phyloP scores from a whole-genome alignment of 371 early-diverging fungal genomes.

The Apophysomyces ossiformis region DNA sequence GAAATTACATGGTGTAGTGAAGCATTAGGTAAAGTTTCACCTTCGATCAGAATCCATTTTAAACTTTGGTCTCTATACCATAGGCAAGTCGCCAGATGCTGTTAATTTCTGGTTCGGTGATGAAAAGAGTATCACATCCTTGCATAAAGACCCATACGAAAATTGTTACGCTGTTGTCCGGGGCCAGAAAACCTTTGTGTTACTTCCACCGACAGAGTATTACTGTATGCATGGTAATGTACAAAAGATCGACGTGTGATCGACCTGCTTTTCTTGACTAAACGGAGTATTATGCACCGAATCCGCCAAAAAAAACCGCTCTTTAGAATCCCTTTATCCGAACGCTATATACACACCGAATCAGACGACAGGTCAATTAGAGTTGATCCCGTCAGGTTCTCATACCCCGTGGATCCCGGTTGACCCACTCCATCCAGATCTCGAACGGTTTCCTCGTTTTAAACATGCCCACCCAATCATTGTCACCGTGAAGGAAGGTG shows the following conservation, averaged over 20 bases:
- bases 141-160: conserved; percentile 86
- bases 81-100: conserved; percentile 67
- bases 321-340: conserved; percentile 57
- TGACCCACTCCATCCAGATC: conserved; percentile 60
- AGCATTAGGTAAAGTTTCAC: conserved; percentile 54
- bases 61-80: not conserved
- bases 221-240: conserved; percentile 65
- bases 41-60: not conserved
- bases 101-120: conserved; percentile 85
- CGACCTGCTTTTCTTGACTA: no score
- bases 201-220: conserved; percentile 75
- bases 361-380: conserved; percentile 27
- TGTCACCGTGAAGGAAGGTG: conserved; percentile 68
- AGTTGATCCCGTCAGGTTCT: conserved; percentile 45
- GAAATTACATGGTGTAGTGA: conserved; percentile 68
- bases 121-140: conserved; percentile 61
- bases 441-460: conserved; percentile 56
- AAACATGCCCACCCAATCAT: conserved; percentile 56
- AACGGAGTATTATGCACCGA: no score
- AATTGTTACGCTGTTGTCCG: conserved; percentile 77
- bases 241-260: not conserved
- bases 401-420: conserved; percentile 69
- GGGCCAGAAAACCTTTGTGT: conserved; percentile 72
- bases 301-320: not conserved
- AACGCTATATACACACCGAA: conserved; percentile 57